Evolutionary conservation across 1,284 basidiomycete species (phyloP).

Genomic region (Moesziomyces aphidis): DNA sequence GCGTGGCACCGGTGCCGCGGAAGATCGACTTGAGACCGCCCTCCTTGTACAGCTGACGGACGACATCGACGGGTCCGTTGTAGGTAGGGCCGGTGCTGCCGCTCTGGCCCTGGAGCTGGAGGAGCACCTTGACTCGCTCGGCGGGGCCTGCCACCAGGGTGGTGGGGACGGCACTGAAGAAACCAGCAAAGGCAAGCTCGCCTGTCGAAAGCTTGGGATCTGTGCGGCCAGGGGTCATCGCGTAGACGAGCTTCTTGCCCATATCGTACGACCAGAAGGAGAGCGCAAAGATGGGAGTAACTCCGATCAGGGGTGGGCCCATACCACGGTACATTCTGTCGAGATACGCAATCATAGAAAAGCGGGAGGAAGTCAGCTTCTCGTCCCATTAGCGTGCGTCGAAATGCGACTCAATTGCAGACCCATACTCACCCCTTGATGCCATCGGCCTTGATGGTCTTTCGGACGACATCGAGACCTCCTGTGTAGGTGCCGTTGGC

Average conservation of each 20-base stretch:
- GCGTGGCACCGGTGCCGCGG: conserved; percentile 90
- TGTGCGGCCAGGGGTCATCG: conserved; percentile 74
- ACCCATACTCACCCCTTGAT: conserved; percentile 75
- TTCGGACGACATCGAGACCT: conserved; percentile 91
- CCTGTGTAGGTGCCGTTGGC: conserved; percentile 89
- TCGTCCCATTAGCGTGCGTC: not conserved
- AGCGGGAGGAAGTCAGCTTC: not conserved
- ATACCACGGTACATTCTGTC: conserved; percentile 92
- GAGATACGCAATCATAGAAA: not conserved
- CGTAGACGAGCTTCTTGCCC: conserved; percentile 87
- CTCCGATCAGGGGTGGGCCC: conserved; percentile 92
- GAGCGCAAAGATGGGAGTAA: conserved; percentile 97
- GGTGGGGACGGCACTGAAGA: conserved; percentile 92
- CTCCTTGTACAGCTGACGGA: conserved; percentile 91
- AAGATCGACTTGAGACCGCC: conserved; percentile 93
- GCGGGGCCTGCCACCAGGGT: conserved; percentile 93
- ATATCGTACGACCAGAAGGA: conserved; percentile 99
- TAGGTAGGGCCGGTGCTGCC: conserved; percentile 77
- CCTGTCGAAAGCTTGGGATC: conserved; percentile 76
- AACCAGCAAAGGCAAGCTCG: conserved; percentile 92
- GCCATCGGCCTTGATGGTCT: conserved; percentile 89
- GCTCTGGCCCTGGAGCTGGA: conserved; percentile 91
- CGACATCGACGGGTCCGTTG: conserved; percentile 90
- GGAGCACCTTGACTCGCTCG: conserved; percentile 94
- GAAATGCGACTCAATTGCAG: not conserved